A percentile compares a stretch with the other conserved stretches of the same genome.
These are phyloP conservation scores for Ulmus americana DNA, from an alignment of 331 rosid genomes.

Conservation along the genomic window DNA sequence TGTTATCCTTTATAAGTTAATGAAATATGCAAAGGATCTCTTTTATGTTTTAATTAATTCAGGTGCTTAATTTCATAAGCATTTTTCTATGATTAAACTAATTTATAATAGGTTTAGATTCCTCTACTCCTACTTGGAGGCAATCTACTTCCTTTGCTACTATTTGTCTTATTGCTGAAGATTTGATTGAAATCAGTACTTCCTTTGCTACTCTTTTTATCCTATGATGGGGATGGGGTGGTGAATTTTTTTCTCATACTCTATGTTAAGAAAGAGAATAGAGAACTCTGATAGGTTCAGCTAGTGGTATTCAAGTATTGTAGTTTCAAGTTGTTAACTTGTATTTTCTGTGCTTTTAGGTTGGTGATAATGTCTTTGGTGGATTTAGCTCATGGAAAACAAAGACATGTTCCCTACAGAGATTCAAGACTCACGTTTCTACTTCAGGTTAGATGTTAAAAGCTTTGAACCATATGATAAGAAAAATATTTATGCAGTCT, in stretches of 20 bases:
- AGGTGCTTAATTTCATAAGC: not conserved
- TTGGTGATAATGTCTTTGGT: slow-evolving; percentile 95
- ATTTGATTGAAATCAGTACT: too few relatives aligned
- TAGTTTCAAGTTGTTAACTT: slow-evolving; percentile 17
- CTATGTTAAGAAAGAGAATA: not conserved
- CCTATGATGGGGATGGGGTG: not conserved
- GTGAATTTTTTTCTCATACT: not conserved
- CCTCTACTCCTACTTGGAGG: not conserved
- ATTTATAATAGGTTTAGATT: not conserved
- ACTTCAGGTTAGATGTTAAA: slow-evolving; percentile 66
- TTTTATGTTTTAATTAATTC: not conserved
- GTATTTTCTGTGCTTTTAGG: slow-evolving; percentile 38
- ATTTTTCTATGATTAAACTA: not conserved
- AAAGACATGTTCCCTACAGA: slow-evolving; percentile 95
- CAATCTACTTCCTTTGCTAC: not conserved
- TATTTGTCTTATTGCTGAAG: too few relatives aligned
- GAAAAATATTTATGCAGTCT: not conserved
- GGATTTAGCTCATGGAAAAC: slow-evolving; percentile 89
- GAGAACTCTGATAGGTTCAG: not conserved
- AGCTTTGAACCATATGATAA: slow-evolving; percentile 17
- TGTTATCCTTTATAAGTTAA: not conserved
- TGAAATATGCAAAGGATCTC: not conserved
- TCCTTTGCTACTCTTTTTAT: not conserved
- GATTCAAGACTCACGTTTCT: slow-evolving; percentile 97
- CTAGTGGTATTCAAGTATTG: not conserved